phyloP scores from a whole-genome alignment of 2,329 filamentous ascomycete species.

The Dothideomycetidae sp. region DNA sequence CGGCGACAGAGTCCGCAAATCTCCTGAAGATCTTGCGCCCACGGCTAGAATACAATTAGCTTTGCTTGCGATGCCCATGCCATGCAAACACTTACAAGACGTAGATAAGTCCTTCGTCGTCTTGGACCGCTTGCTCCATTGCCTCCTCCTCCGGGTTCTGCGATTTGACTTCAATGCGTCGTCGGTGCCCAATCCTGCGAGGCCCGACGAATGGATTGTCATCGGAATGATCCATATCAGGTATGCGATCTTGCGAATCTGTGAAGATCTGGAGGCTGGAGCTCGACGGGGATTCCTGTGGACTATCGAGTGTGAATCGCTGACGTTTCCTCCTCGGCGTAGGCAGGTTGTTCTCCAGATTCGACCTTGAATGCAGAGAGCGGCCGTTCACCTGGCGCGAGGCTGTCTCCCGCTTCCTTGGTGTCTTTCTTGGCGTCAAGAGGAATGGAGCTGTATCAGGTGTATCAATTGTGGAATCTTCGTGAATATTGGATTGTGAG shows the following conservation, averaged over 20 bases:
- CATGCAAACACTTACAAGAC: conserved; percentile 50
- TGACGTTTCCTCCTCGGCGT: conserved; percentile 38
- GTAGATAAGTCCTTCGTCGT: conserved; percentile 60
- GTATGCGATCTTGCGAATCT: conserved; percentile 62
- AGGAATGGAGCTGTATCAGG: conserved; percentile 37
- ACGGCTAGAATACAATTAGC: conserved; percentile 40
- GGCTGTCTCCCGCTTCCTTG: conserved; percentile 41
- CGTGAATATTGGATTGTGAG: no score
- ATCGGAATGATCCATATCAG: conserved; percentile 47
- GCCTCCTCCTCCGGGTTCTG: conserved; percentile 32
- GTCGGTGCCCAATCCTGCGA: conserved; percentile 16
- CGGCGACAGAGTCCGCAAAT: conserved; percentile 35
- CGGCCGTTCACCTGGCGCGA: conserved; percentile 37
- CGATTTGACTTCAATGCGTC: conserved; percentile 43
- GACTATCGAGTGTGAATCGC: conserved; percentile 20
- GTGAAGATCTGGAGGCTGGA: conserved; percentile 55
- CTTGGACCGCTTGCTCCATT: conserved; percentile 48
- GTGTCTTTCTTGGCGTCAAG: conserved; percentile 67
- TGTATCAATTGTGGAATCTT: no score
- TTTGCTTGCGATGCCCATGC: conserved; percentile 3
- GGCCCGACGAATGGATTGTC: conserved; percentile 59
- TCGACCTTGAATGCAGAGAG: conserved; percentile 40
- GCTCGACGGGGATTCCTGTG: conserved; percentile 9
- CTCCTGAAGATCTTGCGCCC: conserved; percentile 67
- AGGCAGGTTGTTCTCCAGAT: conserved; percentile 44